Evolutionary conservation across 192 early-diverging fungal genomes (phyloP).

Genomic region (Coemansia sp.): DNA sequence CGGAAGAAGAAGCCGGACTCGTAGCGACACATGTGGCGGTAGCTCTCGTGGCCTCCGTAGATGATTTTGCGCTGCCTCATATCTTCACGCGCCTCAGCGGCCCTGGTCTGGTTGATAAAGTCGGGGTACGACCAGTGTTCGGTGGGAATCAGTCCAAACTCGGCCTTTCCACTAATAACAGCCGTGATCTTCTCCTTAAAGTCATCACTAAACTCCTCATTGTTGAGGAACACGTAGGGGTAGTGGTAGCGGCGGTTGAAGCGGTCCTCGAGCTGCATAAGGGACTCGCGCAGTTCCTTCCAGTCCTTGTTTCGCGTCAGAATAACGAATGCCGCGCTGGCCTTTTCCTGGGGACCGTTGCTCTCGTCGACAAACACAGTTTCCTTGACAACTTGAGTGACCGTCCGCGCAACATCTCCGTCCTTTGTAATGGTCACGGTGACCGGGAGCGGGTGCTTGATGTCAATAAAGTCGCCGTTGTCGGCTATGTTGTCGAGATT

Average conservation of each 20-base stretch:
- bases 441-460: conserved; percentile 27
- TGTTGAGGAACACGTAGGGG: conserved; percentile 82
- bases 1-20: conserved; percentile 76
- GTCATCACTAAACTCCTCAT: conserved; percentile 66
- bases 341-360: conserved; percentile 18
- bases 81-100: conserved; percentile 51
- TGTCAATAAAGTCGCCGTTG: not conserved
- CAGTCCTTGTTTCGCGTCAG: conserved; percentile 69
- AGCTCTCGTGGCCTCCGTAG: conserved; percentile 59
- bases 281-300: conserved; percentile 57
- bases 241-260: conserved; percentile 75
- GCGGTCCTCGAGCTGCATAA: conserved; percentile 66
- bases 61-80: conserved; percentile 56
- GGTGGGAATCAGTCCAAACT: conserved; percentile 61
- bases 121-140: conserved; percentile 75
- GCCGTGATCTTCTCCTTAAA: conserved; percentile 63
- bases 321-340: conserved; percentile 70
- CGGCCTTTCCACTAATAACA: conserved; percentile 62
- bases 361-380: conserved; percentile 5
- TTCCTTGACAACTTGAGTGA: conserved; percentile 15
- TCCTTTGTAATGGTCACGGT: conserved; percentile 21
- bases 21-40: conserved; percentile 68
- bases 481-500: conserved; percentile 1
- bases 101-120: conserved; percentile 65
- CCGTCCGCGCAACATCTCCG: conserved; percentile 7